These are phyloP conservation scores for Agroathelia rolfsii DNA, from an alignment of 1,284 basidiomycete genomes.

Conservation along the genomic window DNA sequence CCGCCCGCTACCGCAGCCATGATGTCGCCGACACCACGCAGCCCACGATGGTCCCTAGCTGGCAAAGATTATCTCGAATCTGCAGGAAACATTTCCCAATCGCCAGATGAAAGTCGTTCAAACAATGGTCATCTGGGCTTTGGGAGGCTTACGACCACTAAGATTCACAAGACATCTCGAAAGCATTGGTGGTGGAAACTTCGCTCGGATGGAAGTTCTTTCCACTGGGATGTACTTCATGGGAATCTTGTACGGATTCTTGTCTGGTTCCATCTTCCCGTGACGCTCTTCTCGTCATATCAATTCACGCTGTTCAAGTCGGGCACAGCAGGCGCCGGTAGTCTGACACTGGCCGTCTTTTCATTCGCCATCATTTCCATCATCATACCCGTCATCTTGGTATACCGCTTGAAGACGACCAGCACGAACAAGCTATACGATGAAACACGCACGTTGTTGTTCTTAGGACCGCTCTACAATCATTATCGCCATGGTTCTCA, in stretches of 20 bases:
- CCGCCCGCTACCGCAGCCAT: conserved; percentile 18
- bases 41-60: conserved; percentile 38
- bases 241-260: conserved; percentile 89
- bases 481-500: conserved; percentile 89
- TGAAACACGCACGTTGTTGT: conserved; percentile 84
- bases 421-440: conserved; percentile 89
- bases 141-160: conserved; percentile 21
- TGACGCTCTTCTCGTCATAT: conserved; percentile 86
- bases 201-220: conserved; percentile 56
- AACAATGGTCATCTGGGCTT: conserved; percentile 29
- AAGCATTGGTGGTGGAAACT: conserved; percentile 42
- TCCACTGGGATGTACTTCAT: conserved; percentile 69
- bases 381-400: conserved; percentile 63
- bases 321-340: conserved; percentile 41
- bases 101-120: conserved; percentile 47
- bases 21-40: conserved; percentile 29
- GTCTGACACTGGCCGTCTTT: conserved; percentile 64
- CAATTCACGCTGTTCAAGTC: conserved; percentile 59
- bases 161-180: conserved; percentile 6
- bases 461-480: conserved; percentile 91
- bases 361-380: conserved; percentile 77
- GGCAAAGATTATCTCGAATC: conserved; percentile 45
- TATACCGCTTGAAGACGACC: conserved; percentile 69
- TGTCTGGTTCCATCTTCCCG: conserved; percentile 86
- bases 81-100: conserved; percentile 12